Evolutionary conservation across 1,139 yeast genomes (phyloP).

Genomic region (Geotrichum histeridarum): DNA sequence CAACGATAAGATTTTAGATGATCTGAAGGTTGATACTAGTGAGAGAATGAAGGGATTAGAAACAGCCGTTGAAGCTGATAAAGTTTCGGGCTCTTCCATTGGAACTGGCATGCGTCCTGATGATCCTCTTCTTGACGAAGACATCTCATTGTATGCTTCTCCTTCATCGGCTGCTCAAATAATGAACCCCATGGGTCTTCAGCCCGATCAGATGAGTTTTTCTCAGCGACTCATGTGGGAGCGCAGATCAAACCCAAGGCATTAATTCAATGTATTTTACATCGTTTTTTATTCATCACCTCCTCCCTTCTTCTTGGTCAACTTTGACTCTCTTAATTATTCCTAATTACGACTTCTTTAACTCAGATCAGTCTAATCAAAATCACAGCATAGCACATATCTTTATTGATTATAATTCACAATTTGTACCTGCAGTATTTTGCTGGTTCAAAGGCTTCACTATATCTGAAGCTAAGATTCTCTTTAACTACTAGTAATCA

Average conservation of each 20-base stretch:
- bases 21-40: not conserved
- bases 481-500: not conserved
- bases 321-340: no score
- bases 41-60: not conserved
- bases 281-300: no score
- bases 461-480: no score
- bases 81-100: not conserved
- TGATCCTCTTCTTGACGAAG: slow-evolving; percentile 13
- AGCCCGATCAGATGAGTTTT: slow-evolving; percentile 21
- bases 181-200: slow-evolving; percentile 8
- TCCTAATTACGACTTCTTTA: no score
- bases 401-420: no score
- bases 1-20: not conserved
- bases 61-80: not conserved
- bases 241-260: slow-evolving; percentile 11
- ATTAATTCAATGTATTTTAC: not conserved
- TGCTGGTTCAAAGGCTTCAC: no score
- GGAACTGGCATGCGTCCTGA: slow-evolving; percentile 1
- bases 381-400: no score
- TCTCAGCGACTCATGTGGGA: slow-evolving; percentile 20
- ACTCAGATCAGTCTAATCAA: no score
- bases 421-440: no score
- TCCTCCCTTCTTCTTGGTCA: no score
- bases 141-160: slow-evolving; percentile 14
- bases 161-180: slow-evolving; percentile 16